Evolutionary conservation across 2,329 filamentous ascomycete genomes (phyloP).

Genomic region (Trichoderma sp.): DNA sequence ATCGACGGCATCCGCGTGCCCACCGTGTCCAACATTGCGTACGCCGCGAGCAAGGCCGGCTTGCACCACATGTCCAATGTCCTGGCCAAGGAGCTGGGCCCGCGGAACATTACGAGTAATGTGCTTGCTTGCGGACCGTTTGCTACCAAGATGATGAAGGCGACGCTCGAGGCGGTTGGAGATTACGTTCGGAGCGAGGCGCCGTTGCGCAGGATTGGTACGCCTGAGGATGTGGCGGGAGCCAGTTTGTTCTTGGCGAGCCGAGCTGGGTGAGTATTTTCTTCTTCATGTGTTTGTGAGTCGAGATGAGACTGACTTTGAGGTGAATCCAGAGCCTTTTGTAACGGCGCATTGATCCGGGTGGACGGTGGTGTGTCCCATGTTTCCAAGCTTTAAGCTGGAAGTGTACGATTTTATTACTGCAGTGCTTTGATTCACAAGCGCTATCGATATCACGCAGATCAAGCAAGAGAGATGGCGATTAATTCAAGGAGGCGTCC

Average conservation of each 20-base stretch:
- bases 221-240: constrained; percentile 68
- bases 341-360: constrained; percentile 65
- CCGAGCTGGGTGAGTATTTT: constrained; percentile 55
- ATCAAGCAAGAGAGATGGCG: not conserved
- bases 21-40: constrained; percentile 59
- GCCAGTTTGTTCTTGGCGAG: constrained; percentile 70
- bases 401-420: not conserved
- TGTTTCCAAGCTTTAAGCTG: constrained; percentile 46
- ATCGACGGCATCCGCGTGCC: constrained; percentile 65
- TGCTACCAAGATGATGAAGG: constrained; percentile 68
- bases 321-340: constrained; percentile 45
- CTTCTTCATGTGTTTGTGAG: not conserved
- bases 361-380: constrained; percentile 60
- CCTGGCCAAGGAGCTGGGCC: constrained; percentile 61
- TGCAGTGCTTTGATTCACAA: not conserved
- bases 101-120: constrained; percentile 63
- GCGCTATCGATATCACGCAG: not conserved
- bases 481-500: not conserved
- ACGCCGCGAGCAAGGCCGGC: constrained; percentile 63
- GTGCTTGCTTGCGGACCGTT: constrained; percentile 72
- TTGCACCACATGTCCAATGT: constrained; percentile 64
- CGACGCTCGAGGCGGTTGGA: constrained; percentile 56
- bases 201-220: constrained; percentile 68
- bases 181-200: constrained; percentile 58
- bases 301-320: not conserved